Evolutionary conservation across 371 early-diverging fungal species (phyloP), one percentile per base, ranked within the genome.

Genomic region (Batrachochytrium dendrobatidis): DNA sequence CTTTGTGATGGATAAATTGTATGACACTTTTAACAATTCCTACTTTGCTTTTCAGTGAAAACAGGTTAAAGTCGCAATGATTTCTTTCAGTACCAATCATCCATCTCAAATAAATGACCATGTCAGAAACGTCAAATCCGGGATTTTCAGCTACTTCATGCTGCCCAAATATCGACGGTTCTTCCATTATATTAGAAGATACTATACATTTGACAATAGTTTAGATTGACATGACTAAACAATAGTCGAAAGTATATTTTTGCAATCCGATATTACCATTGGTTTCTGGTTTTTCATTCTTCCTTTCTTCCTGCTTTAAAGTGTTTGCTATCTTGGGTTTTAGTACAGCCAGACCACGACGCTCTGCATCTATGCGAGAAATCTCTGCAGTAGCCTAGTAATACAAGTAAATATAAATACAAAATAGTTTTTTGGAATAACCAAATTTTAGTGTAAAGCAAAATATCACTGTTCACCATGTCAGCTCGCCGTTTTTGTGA

Each of bases 31-130:
- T 3, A 6, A 50, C 39, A 20, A 22, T 17, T 17, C 58, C 22
- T 49, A 71, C 63, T 62, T 72, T 74, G 20, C 62, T 64, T 18
- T 70, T 54, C 1, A 55, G 31, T 30, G 66, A n/a, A 51, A 59
- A 75, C 12, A 67, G 61, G 8, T 65, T 59, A n/a, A 75, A 32
- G 29, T 71, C 63, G 18, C 64, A 53, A 1, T 48, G 28, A 8
- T 59, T 66, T 20, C 58, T 61, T 10, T 34, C 43, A 8, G 31
- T 30, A 7, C 55, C 45, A 7, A 72, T 63, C 25, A 68, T 20
- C 33, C 54, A 58, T 10, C 79, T 52, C 39, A 74, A 24, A 57
- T 70, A 74, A 15, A 79, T 61, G 4, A 59, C 60, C 55, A 76
- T 34, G 53, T 79, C 79, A 3, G 62, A 59, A 10, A 68, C 53